A percentile compares a stretch with the other conserved stretches of the same genome.
Conservation (phyloP, 2,329 filamentous ascomycete species). For the Exophiala xenobiotica region DNA sequence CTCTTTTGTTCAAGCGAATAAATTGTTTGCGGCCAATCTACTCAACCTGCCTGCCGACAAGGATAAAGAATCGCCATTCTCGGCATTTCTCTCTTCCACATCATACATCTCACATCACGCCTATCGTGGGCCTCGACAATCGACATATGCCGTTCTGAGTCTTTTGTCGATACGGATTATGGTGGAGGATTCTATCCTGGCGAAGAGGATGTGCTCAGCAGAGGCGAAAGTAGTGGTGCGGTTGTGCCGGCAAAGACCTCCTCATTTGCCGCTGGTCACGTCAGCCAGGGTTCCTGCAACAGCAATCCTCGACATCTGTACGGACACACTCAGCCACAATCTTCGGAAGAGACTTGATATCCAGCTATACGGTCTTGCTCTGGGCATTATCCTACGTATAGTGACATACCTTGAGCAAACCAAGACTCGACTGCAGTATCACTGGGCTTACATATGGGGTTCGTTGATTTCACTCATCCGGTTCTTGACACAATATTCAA, state of each 20-base stretch:
- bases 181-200: conserved; percentile 78
- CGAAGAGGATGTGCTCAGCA: conserved; percentile 79
- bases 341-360: conserved; percentile 81
- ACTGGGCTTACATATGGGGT: conserved; percentile 95
- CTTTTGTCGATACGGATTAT: conserved; percentile 82
- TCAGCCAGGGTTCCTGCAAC: conserved; percentile 72
- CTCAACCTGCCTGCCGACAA: conserved; percentile 63
- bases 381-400: conserved; percentile 78
- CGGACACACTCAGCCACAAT: conserved; percentile 93
- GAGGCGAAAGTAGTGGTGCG: conserved; percentile 73
- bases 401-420: conserved; percentile 81
- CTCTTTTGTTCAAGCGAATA: conserved; percentile 92
- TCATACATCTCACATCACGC: conserved; percentile 95
- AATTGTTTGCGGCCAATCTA: conserved; percentile 85
- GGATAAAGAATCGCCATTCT: conserved; percentile 70
- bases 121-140: conserved; percentile 73
- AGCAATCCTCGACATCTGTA: conserved; percentile 78
- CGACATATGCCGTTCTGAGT: conserved; percentile 80
- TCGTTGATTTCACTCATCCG: conserved; percentile 82
- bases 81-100: conserved; percentile 78
- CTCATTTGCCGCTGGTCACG: conserved; percentile 73
- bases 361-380: conserved; percentile 74
- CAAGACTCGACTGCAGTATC: conserved; percentile 77
- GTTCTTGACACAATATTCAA: conserved; percentile 83
- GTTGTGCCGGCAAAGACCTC: conserved; percentile 84